phyloP scores from a whole-genome alignment of 1,284 basidiomycete genomes.

The Termitomyces sp. region DNA sequence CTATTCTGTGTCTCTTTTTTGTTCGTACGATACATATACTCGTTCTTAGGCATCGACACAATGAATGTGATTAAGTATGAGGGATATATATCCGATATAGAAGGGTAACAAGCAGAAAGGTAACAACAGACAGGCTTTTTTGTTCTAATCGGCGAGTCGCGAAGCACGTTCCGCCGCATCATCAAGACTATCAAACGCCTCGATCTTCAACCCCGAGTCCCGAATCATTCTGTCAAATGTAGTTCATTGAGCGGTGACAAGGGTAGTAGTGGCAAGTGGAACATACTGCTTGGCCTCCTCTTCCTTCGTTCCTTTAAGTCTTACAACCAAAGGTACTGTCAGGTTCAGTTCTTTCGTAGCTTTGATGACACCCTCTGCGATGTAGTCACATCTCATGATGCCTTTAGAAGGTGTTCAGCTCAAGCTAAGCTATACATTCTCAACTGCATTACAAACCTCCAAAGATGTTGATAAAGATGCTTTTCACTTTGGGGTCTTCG shows the following conservation, averaged over 20 bases:
- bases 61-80: conserved; percentile 10
- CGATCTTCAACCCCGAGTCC: conserved; percentile 89
- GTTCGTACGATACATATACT: conserved; percentile 33
- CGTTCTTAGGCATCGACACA: conserved; percentile 13
- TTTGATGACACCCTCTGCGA: conserved; percentile 97
- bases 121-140: conserved; percentile 1
- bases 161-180: conserved; percentile 85
- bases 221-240: conserved; percentile 73
- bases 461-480: conserved; percentile 99
- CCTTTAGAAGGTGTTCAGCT: conserved; percentile 36
- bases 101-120: conserved; percentile 1
- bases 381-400: conserved; percentile 99
- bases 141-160: conserved; percentile 51
- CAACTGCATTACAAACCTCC: conserved; percentile 45
- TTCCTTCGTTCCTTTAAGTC: conserved; percentile 97
- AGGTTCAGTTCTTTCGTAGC: conserved; percentile 90
- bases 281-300: conserved; percentile 89
- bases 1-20: conserved; percentile 21
- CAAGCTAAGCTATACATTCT: neutral
- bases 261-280: neutral
- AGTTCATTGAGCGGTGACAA: neutral
- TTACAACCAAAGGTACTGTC: conserved; percentile 85
- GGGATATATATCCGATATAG: conserved; percentile 7
- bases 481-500: conserved; percentile 88
- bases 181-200: conserved; percentile 82